Conservation (phyloP, 2,329 filamentous ascomycete genomes). For the Fusarium miscanthi region DNA sequence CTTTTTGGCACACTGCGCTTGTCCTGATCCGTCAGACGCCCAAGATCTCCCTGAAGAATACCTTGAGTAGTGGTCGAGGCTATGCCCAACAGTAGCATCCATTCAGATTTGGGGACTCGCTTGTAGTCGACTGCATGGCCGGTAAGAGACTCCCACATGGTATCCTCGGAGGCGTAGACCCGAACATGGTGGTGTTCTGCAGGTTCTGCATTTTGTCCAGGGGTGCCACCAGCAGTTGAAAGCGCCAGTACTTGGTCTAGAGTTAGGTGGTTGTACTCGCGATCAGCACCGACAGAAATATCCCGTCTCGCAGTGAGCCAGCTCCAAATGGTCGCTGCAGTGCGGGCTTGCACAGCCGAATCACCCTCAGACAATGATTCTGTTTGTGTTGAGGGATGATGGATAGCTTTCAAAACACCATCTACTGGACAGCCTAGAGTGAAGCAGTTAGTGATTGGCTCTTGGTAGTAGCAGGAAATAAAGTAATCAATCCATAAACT, state of each 20-base stretch:
- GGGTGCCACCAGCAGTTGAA: conserved; percentile 5
- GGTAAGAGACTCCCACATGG: conserved; percentile 69
- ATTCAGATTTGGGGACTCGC: conserved; percentile 67
- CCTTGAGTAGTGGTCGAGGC: conserved; percentile 65
- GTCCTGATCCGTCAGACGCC: conserved; percentile 68
- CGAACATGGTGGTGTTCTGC: conserved; percentile 32
- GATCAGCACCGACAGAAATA: conserved; percentile 50
- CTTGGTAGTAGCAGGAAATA: not conserved
- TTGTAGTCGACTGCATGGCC: conserved; percentile 70
- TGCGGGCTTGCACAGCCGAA: conserved; percentile 40
- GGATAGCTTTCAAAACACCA: conserved; percentile 50
- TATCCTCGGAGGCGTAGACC: conserved; percentile 64
- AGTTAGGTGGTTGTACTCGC: conserved; percentile 55
- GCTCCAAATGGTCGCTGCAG: conserved; percentile 50
- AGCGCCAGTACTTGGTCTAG: conserved; percentile 47
- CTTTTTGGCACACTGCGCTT: conserved; percentile 72
- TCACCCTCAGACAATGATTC: conserved; percentile 22
- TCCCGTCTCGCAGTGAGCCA: conserved; percentile 52
- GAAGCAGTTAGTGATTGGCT: conserved; percentile 16
- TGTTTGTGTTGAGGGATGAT: conserved; percentile 39
- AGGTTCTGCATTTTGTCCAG: conserved; percentile 10
- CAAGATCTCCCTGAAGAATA: conserved; percentile 70
- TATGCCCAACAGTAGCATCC: conserved; percentile 68
- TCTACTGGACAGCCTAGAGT: conserved; percentile 47
- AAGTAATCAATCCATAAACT: conserved; percentile 33